Conservation (phyloP, 805 yeast species). For the Candida coleopterorum region DNA sequence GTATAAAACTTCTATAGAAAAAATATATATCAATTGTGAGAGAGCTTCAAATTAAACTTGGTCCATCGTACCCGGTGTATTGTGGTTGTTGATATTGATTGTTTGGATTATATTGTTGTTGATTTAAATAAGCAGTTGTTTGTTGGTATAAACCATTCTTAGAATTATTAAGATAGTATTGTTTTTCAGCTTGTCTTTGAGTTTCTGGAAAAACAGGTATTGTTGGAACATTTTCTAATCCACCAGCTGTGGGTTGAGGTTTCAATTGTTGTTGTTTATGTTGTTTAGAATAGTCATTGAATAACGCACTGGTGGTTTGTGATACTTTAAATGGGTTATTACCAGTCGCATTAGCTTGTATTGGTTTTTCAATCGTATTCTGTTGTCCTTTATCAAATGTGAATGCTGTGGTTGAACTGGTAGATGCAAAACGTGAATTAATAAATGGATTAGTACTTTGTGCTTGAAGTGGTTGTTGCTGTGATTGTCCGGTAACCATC, state of each 20-base stretch:
- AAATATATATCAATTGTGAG: background rate
- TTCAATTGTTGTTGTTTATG: constrained; percentile 26
- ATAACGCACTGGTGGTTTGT: constrained; percentile 28
- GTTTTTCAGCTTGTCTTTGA: constrained; percentile 38
- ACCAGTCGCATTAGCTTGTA: constrained; percentile 44
- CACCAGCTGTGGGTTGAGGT: constrained; percentile 67
- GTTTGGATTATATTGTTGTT: constrained; percentile 14
- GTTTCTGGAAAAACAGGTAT: constrained; percentile 68
- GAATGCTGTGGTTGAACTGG: constrained; percentile 29
- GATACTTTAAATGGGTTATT: constrained; percentile 57
- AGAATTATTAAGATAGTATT: constrained; percentile 34
- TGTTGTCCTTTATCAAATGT: constrained; percentile 14
- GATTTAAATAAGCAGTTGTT: constrained; percentile 16
- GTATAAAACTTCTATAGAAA: background rate
- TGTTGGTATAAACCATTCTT: constrained; percentile 28
- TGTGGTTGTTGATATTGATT: constrained; percentile 8
- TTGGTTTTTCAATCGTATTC: constrained; percentile 7
- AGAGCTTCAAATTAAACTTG: constrained; percentile 19
- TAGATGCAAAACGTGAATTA: constrained; percentile 30
- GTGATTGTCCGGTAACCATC: constrained; percentile 10
- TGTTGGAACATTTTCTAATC: constrained; percentile 62
- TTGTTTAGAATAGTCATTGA: constrained; percentile 14
- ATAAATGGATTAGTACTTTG: constrained; percentile 43
- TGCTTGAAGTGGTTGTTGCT: constrained; percentile 11
- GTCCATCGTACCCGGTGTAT: constrained; percentile 17